A percentile compares a stretch with the other conserved stretches of the same genome.
Evolutionary conservation across 176 grass and related monocot species (phyloP).

Genomic region (maize (Zea mays)): DNA sequence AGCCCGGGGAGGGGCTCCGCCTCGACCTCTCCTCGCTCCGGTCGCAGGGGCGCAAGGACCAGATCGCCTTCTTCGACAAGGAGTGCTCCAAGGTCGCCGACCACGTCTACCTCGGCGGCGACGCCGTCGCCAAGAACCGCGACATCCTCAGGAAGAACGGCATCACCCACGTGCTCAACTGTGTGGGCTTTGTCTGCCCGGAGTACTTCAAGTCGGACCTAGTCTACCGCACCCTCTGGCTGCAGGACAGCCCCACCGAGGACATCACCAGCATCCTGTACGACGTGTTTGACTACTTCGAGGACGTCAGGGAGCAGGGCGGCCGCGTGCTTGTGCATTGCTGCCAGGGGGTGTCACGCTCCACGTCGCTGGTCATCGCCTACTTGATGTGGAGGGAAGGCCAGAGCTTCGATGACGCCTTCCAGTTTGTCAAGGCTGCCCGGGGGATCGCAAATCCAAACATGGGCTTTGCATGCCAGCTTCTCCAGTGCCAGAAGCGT

Average conservation of each 20-base stretch:
- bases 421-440: conserved; percentile 88
- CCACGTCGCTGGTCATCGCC: conserved; percentile 87
- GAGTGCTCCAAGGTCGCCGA: no score
- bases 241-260: no score
- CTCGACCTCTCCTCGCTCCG: conserved; percentile 66
- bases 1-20: conserved; percentile 58
- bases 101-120: no score
- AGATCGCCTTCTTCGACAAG: conserved; percentile 86
- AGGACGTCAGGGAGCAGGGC: conserved; percentile 83
- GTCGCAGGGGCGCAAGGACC: conserved; percentile 76
- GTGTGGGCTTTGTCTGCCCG: no score
- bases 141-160: no score
- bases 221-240: no score
- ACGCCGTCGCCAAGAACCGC: no score
- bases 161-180: no score
- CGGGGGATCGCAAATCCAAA: conserved; percentile 91
- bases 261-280: no score
- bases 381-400: conserved; percentile 89
- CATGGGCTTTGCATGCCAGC: conserved; percentile 96
- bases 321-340: conserved; percentile 93
- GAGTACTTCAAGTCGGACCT: no score
- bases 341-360: conserved; percentile 90
- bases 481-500: conserved; percentile 94
- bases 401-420: conserved; percentile 37
- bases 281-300: conserved; percentile 80